Evolutionary conservation across 1,139 yeast species (phyloP).

Genomic region (Yarrowia galli): DNA sequence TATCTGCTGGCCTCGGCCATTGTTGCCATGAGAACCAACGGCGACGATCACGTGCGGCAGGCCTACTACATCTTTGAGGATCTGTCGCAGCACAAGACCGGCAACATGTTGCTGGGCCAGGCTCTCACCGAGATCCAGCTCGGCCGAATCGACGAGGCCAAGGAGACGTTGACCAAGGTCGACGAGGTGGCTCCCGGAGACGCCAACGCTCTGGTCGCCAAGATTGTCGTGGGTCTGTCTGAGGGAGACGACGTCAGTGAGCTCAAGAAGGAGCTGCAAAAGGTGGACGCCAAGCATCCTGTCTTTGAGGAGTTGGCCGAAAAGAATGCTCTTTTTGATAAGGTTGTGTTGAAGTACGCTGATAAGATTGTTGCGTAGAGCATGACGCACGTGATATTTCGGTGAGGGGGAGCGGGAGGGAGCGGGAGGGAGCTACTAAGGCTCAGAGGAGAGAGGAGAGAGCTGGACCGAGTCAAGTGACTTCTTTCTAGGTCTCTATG

Average conservation of each 20-base stretch:
- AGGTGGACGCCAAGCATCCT: constrained; percentile 59
- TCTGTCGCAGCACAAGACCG: constrained; percentile 60
- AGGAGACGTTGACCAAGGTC: constrained; percentile 57
- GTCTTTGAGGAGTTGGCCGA: constrained; percentile 59
- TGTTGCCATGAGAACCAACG: constrained; percentile 65
- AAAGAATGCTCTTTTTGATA: constrained; percentile 63
- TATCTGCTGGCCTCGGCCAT: constrained; percentile 75
- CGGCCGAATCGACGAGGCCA: constrained; percentile 59
- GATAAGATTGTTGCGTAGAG: constrained; percentile 40
- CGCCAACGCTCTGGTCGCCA: constrained; percentile 65
- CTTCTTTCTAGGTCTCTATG: too few species aligned
- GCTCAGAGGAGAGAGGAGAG: too few species aligned
- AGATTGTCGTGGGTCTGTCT: constrained; percentile 61
- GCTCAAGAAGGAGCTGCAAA: constrained; percentile 55
- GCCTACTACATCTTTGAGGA: constrained; percentile 79
- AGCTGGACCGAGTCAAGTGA: too few species aligned
- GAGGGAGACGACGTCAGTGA: constrained; percentile 57
- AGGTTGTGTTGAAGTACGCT: constrained; percentile 62
- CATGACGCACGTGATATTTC: too few species aligned
- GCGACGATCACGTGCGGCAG: constrained; percentile 63
- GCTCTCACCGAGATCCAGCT: constrained; percentile 57
- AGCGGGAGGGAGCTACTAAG: too few species aligned
- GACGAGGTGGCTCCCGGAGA: constrained; percentile 51
- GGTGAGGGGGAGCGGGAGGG: too few species aligned
- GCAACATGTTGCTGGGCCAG: constrained; percentile 58